Percentiles rank a stretch among this genome's conserved stretches.
Conservation (phyloP, 768 basidiomycete genomes). For the Rhodotorula babjevae region DNA sequence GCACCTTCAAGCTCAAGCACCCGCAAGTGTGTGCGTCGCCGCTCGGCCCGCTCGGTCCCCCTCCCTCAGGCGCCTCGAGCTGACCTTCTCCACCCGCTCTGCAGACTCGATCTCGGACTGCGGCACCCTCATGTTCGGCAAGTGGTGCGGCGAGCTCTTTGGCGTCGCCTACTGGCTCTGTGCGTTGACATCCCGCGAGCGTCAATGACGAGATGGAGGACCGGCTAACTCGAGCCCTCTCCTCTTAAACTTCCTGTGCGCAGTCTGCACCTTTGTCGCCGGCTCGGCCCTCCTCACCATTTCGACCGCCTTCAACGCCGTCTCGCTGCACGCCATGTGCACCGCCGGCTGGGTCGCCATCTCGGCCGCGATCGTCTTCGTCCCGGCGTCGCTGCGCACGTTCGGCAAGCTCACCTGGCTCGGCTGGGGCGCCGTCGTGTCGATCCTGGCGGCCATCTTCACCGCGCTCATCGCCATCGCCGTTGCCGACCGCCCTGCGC, state of each 20-base stretch:
- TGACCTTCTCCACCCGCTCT: not conserved
- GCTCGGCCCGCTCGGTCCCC: no score
- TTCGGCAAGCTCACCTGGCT: slow-evolving; percentile 45
- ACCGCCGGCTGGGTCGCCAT: slow-evolving; percentile 48
- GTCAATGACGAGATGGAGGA: not conserved
- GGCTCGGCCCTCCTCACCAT: slow-evolving; percentile 45
- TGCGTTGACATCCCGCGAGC: not conserved
- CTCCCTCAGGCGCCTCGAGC: no score
- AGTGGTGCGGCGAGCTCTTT: slow-evolving; percentile 18
- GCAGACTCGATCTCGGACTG: slow-evolving; percentile 25
- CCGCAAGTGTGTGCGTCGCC: no score
- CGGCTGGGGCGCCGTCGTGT: slow-evolving; percentile 41
- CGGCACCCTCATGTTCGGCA: slow-evolving; percentile 18
- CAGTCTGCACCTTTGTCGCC: slow-evolving; percentile 38
- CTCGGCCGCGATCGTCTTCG: slow-evolving; percentile 40
- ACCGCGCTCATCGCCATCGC: slow-evolving; percentile 41
- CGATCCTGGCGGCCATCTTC: slow-evolving; percentile 37
- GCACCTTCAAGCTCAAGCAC: not conserved
- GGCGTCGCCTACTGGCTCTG: slow-evolving; percentile 26
- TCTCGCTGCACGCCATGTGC: slow-evolving; percentile 47
- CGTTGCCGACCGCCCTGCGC: slow-evolving; percentile 40
- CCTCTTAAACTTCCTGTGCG: no score
- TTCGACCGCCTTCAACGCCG: slow-evolving; percentile 47
- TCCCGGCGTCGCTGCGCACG: slow-evolving; percentile 43
- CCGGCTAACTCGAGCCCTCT: no score